A percentile compares a stretch with the other conserved stretches of the same genome.
Conservation (phyloP, 2,329 filamentous ascomycete species). For the Cladorrhinum sp. region DNA sequence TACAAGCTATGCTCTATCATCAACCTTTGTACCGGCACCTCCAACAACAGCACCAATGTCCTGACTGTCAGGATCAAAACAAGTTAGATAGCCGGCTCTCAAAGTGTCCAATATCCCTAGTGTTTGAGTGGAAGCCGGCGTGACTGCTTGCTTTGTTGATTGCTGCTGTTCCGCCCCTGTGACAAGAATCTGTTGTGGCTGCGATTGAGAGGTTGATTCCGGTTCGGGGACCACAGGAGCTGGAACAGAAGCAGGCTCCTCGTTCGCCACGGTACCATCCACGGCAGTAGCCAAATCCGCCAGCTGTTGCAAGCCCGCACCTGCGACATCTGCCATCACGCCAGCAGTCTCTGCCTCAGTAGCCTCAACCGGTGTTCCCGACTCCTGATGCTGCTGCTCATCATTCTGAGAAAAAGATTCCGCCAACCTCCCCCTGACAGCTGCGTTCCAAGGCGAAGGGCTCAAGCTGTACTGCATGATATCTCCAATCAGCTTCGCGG, state of each 20-base stretch:
- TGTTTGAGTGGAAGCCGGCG: neutral
- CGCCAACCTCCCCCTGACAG: neutral
- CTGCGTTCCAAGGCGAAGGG: constrained; percentile 47
- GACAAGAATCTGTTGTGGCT: neutral
- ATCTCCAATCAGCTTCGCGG: constrained; percentile 52
- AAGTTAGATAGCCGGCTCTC: constrained; percentile 18
- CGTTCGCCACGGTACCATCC: constrained; percentile 26
- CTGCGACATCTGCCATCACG: constrained; percentile 34
- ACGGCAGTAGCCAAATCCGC: constrained; percentile 46
- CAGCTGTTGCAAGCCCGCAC: constrained; percentile 53
- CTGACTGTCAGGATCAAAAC: constrained; percentile 7
- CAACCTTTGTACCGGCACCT: neutral
- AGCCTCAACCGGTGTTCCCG: neutral
- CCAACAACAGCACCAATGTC: neutral
- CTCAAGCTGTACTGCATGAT: constrained; percentile 53
- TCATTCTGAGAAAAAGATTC: neutral
- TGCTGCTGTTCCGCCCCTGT: neutral
- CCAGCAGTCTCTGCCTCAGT: constrained; percentile 46
- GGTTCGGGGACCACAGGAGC: neutral
- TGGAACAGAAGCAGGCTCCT: too few relatives aligned
- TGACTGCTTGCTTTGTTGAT: neutral
- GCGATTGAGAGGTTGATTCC: neutral
- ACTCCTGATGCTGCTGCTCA: neutral
- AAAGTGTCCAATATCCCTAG: constrained; percentile 11
- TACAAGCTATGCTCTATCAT: too few relatives aligned